Evolutionary conservation across 2,329 filamentous ascomycete genomes (phyloP).

Genomic region (Capronia epimyces): DNA sequence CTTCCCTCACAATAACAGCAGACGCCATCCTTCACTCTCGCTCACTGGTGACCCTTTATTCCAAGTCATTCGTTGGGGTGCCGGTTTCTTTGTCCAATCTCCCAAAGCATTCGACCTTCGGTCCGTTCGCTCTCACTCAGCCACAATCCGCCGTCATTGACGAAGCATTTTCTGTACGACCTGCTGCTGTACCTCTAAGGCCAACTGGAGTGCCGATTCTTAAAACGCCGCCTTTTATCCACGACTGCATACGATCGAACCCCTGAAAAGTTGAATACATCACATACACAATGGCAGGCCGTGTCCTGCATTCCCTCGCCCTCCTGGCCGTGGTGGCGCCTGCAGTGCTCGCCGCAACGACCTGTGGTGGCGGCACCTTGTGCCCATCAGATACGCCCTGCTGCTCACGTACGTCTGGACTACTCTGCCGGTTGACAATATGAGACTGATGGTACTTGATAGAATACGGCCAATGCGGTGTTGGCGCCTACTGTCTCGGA

Average conservation of each 20-base stretch:
- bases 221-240: constrained; percentile 16
- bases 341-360: constrained; percentile 31
- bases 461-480: constrained; percentile 92
- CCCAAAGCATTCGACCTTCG: constrained; percentile 2
- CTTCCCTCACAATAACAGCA: background rate
- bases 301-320: constrained; percentile 14
- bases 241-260: constrained; percentile 13
- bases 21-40: background rate
- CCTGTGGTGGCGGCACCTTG: constrained; percentile 45
- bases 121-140: constrained; percentile 12
- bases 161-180: constrained; percentile 17
- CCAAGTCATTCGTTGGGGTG: background rate
- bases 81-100: constrained; percentile 3
- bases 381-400: constrained; percentile 71
- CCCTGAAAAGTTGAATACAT: background rate
- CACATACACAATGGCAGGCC: constrained; percentile 16
- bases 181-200: background rate
- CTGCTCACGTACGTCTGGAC: constrained; percentile 64
- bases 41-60: constrained; percentile 3
- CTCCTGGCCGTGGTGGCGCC: constrained; percentile 19
- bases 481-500: constrained; percentile 90
- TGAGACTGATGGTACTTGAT: constrained; percentile 44
- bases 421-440: background rate
- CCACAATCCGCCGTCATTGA: background rate
- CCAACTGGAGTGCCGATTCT: background rate